Conservation (phyloP, 1,139 yeast genomes). For the Eremothecium sinecaudum region DNA sequence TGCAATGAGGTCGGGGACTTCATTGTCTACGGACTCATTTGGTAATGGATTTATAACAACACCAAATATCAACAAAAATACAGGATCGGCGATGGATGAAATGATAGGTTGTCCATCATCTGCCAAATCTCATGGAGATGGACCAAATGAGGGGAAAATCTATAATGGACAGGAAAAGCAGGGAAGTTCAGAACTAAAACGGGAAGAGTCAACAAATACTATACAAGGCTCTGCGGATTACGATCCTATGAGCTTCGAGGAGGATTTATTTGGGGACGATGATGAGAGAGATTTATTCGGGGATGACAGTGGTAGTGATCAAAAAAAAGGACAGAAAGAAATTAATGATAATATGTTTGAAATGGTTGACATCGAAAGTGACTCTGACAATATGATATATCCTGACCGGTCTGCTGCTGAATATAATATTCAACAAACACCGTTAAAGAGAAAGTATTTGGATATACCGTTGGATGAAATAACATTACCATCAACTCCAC, state of each 20-base stretch:
- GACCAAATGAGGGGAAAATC: constrained; percentile 19
- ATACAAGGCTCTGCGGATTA: constrained; percentile 13
- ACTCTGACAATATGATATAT: constrained; percentile 11
- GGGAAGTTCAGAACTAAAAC: neutral
- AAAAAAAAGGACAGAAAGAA: constrained; percentile 18
- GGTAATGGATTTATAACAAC: constrained; percentile 20
- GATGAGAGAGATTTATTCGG: constrained; percentile 28
- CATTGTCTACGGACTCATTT: constrained; percentile 16
- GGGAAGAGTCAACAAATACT: constrained; percentile 7
- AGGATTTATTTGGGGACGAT: constrained; percentile 22
- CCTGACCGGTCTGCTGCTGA: constrained; percentile 7
- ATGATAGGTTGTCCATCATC: constrained; percentile 8
- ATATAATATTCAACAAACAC: constrained; percentile 7
- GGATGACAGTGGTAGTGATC: constrained; percentile 20
- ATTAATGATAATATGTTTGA: constrained; percentile 31
- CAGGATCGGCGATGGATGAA: constrained; percentile 9
- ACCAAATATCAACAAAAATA: constrained; percentile 18
- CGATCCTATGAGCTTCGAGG: constrained; percentile 13
- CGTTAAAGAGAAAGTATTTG: constrained; percentile 28
- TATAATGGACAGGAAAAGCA: constrained; percentile 2
- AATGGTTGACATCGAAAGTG: constrained; percentile 28
- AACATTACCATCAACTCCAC: constrained; percentile 40
- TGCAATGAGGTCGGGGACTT: constrained; percentile 11
- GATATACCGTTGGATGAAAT: constrained; percentile 55
- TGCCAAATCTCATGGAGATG: constrained; percentile 11